A percentile compares a stretch with the other conserved stretches of the same genome.
These are phyloP conservation scores for Breviolum minutum DNA, from an alignment of 73 alveolate genomes.

Conservation along the genomic window DNA sequence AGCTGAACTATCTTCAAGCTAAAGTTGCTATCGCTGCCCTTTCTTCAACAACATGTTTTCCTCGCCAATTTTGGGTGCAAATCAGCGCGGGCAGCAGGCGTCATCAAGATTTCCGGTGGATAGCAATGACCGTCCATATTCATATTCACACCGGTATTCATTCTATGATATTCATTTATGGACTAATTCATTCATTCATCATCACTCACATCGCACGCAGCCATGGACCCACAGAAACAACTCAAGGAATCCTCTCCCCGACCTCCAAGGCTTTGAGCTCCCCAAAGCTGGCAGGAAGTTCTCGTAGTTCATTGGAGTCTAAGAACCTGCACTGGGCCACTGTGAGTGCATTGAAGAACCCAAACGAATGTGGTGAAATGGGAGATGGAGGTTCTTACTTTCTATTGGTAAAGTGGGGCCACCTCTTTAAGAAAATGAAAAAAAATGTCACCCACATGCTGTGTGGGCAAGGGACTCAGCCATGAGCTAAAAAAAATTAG, in stretches of 20 bases:
- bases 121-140: too few species aligned
- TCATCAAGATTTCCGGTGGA: too few species aligned
- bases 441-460: background rate
- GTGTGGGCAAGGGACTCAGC: background rate
- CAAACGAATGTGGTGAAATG: background rate
- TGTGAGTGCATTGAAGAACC: background rate
- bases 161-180: too few species aligned
- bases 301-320: slow-evolving; percentile 5
- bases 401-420: too few species aligned
- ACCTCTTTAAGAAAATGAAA: background rate
- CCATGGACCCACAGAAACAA: background rate
- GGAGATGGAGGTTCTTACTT: background rate
- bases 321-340: background rate
- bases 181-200: too few species aligned
- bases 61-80: too few species aligned
- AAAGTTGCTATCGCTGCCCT: too few species aligned
- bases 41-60: too few species aligned
- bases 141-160: too few species aligned
- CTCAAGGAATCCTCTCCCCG: background rate
- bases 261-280: background rate
- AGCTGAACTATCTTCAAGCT: too few species aligned
- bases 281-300: slow-evolving; percentile 43
- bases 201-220: background rate
- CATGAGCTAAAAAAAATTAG: background rate
- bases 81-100: too few species aligned